These are phyloP conservation scores for Kazachstania martiniae DNA, from an alignment of 805 yeast genomes.

Conservation along the genomic window DNA sequence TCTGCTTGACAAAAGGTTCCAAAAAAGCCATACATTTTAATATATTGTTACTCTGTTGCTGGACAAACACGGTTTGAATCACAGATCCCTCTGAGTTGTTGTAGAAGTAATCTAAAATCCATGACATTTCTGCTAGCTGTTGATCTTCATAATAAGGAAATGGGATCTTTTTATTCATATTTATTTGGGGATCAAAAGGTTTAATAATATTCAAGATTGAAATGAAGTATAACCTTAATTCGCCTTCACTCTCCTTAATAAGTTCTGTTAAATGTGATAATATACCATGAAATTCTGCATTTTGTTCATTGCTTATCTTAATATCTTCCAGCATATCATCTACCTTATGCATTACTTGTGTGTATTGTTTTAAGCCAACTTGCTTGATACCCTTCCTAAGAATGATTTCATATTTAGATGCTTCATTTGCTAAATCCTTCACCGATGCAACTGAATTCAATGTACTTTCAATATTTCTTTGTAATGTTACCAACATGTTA, in stretches of 20 bases:
- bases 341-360: slow-evolving; percentile 34
- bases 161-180: slow-evolving; percentile 31
- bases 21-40: slow-evolving; percentile 34
- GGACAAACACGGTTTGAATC: slow-evolving; percentile 30
- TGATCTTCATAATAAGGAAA: slow-evolving; percentile 32
- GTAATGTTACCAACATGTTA: slow-evolving; percentile 42
- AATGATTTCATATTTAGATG: slow-evolving; percentile 31
- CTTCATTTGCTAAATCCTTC: slow-evolving; percentile 40
- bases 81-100: slow-evolving; percentile 22
- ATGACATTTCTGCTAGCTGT: slow-evolving; percentile 29
- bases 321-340: slow-evolving; percentile 37
- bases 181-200: slow-evolving; percentile 37
- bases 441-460: slow-evolving; percentile 36
- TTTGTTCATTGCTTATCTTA: slow-evolving; percentile 19
- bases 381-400: slow-evolving; percentile 26
- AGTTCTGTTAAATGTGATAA: slow-evolving; percentile 46
- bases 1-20: slow-evolving; percentile 37
- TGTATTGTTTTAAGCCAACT: slow-evolving; percentile 27
- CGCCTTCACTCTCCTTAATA: slow-evolving; percentile 46
- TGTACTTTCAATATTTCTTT: slow-evolving; percentile 47
- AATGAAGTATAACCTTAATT: slow-evolving; percentile 40
- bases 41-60: slow-evolving; percentile 34
- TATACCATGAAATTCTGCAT: slow-evolving; percentile 53
- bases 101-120: slow-evolving; percentile 39
- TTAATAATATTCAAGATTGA: slow-evolving; percentile 32